These are phyloP conservation scores for Aspergillus flavus DNA, from an alignment of 2,329 filamentous ascomycete genomes.

Conservation along the genomic window DNA sequence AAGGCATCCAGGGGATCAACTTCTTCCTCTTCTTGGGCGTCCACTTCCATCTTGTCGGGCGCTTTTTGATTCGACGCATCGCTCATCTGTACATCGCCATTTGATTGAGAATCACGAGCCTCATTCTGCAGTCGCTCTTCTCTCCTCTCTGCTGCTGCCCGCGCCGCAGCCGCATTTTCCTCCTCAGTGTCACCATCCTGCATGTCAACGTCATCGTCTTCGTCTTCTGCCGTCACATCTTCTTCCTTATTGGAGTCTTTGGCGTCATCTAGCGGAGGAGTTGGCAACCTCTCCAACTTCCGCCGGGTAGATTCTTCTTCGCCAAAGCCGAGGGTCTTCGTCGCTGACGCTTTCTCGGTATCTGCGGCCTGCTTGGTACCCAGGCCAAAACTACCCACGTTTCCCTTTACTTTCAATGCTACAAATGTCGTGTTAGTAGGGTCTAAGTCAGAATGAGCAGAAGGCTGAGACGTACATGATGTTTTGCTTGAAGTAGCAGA, in stretches of 20 bases:
- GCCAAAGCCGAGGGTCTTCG: conserved; percentile 79
- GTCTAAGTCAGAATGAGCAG: background rate
- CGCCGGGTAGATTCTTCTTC: conserved; percentile 85
- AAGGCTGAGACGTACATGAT: conserved; percentile 39
- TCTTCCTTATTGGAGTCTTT: conserved; percentile 60
- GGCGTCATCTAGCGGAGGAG: conserved; percentile 66
- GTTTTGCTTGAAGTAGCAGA: conserved; percentile 44
- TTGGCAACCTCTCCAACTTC: conserved; percentile 88
- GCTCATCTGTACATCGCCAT: conserved; percentile 51
- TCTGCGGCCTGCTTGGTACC: conserved; percentile 67
- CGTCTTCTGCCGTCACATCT: conserved; percentile 61
- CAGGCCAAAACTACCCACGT: conserved; percentile 83
- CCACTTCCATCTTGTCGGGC: conserved; percentile 43
- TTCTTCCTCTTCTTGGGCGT: conserved; percentile 47
- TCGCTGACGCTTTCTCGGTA: conserved; percentile 65
- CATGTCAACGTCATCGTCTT: conserved; percentile 74
- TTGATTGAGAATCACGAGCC: conserved; percentile 30
- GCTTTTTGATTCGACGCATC: conserved; percentile 43
- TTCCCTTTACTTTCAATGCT: conserved; percentile 67
- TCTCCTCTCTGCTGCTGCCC: conserved; percentile 82
- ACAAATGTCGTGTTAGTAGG: conserved; percentile 18
- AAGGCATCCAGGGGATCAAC: conserved; percentile 96
- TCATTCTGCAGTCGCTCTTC: conserved; percentile 64
- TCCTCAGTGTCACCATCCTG: conserved; percentile 82
- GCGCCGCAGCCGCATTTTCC: conserved; percentile 80